Conservation (phyloP, 2,329 filamentous ascomycete genomes). For the Dactylella cylindrospora region DNA sequence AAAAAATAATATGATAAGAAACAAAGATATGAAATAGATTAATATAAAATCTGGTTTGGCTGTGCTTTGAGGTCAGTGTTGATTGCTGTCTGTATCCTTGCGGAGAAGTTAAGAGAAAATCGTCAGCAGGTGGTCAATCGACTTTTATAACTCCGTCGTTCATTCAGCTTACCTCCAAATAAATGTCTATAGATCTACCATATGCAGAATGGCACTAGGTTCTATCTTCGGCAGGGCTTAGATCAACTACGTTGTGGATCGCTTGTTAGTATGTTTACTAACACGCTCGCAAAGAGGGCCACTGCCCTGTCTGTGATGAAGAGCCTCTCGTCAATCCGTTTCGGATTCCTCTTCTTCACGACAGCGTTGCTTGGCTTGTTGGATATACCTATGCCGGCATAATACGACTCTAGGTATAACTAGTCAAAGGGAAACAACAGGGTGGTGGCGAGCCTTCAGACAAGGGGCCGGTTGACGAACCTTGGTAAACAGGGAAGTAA, state of each 20-base stretch:
- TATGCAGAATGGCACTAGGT: slow-evolving; percentile 1
- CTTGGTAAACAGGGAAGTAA: slow-evolving; percentile 23
- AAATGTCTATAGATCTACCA: background rate
- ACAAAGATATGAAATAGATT: too few species aligned
- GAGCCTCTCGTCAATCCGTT: slow-evolving; percentile 36
- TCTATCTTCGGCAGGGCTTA: slow-evolving; percentile 31
- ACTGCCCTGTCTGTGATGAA: too few species aligned
- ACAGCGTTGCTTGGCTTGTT: slow-evolving; percentile 21
- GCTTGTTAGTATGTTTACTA: slow-evolving; percentile 33
- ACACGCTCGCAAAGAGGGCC: too few species aligned
- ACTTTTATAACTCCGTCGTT: slow-evolving; percentile 15
- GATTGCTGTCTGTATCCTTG: too few species aligned
- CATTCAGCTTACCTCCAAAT: slow-evolving; percentile 14
- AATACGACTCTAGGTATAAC: background rate
- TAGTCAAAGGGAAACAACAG: too few species aligned
- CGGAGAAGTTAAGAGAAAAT: background rate
- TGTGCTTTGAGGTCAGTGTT: too few species aligned
- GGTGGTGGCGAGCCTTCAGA: slow-evolving; percentile 7
- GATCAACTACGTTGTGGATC: background rate
- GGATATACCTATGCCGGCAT: background rate
- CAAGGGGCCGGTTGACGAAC: slow-evolving; percentile 25
- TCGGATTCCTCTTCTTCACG: slow-evolving; percentile 21
- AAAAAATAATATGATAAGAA: slow-evolving; percentile 10
- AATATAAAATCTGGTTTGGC: too few species aligned
- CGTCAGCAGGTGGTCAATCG: slow-evolving; percentile 10